These are phyloP conservation scores for Mucor piriformis DNA, from an alignment of 371 early-diverging fungal species.

Conservation along the genomic window DNA sequence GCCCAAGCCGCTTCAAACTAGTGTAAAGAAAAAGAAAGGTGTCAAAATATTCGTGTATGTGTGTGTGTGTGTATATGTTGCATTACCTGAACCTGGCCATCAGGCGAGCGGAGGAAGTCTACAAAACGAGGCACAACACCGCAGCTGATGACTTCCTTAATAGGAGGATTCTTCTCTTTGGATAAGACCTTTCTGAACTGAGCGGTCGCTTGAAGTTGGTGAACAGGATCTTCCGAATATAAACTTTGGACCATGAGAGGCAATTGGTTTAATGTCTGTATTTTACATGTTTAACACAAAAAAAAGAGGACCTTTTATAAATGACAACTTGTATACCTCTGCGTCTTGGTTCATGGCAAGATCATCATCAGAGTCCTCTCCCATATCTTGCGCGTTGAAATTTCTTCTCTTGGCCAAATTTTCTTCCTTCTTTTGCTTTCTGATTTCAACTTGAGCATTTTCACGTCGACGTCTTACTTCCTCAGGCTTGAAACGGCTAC, in stretches of 20 bases:
- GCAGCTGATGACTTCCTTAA: constrained; percentile 94
- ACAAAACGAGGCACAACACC: constrained; percentile 97
- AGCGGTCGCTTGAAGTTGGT: constrained; percentile 81
- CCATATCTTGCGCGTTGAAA: constrained; percentile 55
- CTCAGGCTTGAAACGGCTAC: constrained; percentile 85
- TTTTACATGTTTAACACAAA: neutral
- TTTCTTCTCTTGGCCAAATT: constrained; percentile 91
- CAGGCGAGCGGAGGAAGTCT: constrained; percentile 81
- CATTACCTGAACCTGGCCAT: constrained; percentile 85
- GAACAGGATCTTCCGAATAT: constrained; percentile 72
- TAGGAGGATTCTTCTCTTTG: constrained; percentile 97
- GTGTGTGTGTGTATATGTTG: neutral
- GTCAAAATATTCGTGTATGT: neutral
- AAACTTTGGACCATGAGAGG: constrained; percentile 78
- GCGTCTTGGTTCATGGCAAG: constrained; percentile 49
- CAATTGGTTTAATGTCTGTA: constrained; percentile 58
- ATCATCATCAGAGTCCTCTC: constrained; percentile 87
- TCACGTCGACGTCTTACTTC: constrained; percentile 93
- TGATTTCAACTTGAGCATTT: constrained; percentile 91
- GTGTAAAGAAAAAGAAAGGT: constrained; percentile 11
- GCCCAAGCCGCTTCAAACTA: constrained; percentile 99
- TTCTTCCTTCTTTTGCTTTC: constrained; percentile 96
- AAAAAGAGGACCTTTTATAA: too few species aligned
- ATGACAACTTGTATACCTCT: constrained; percentile 47
- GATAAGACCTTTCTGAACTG: constrained; percentile 96